Conservation (phyloP, 2,329 filamentous ascomycete genomes). For the Aschersonia sp. region DNA sequence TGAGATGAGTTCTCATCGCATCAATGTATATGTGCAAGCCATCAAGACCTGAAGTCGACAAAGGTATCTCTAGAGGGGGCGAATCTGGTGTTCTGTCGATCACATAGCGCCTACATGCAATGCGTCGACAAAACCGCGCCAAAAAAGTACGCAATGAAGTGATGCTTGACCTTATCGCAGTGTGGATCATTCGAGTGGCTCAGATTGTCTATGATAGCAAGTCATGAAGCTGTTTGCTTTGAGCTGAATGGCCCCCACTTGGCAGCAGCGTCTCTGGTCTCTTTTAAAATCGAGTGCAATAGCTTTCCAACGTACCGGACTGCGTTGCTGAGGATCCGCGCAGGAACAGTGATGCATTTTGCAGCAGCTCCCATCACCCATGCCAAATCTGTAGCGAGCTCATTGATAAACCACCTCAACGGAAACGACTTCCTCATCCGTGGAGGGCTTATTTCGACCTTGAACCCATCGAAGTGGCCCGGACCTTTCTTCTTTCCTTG, state of each 20-base stretch:
- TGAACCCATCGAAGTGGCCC: slow-evolving; percentile 12
- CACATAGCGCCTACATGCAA: no score
- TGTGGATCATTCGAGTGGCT: no score
- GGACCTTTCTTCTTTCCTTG: slow-evolving; percentile 11
- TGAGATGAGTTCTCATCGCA: no score
- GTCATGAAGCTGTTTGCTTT: not conserved
- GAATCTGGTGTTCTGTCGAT: no score
- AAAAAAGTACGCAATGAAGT: no score
- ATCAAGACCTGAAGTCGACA: no score
- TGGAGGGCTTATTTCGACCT: slow-evolving; percentile 9
- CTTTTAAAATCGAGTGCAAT: not conserved
- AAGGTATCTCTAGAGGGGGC: no score
- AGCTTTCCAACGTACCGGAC: not conserved
- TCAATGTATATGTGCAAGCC: no score
- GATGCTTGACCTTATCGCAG: no score
- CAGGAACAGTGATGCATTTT: slow-evolving; percentile 4
- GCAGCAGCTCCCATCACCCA: slow-evolving; percentile 8
- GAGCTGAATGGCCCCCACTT: not conserved
- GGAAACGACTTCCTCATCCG: slow-evolving; percentile 9
- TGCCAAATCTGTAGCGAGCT: slow-evolving; percentile 7
- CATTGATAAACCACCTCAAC: slow-evolving; percentile 8
- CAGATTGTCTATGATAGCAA: no score
- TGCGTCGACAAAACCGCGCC: no score
- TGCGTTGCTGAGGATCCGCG: not conserved
- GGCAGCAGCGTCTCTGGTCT: not conserved